Base-by-base conservation (phyloP, 768 basidiomycete species). In the Daedaleopsis sinensis region DNA sequence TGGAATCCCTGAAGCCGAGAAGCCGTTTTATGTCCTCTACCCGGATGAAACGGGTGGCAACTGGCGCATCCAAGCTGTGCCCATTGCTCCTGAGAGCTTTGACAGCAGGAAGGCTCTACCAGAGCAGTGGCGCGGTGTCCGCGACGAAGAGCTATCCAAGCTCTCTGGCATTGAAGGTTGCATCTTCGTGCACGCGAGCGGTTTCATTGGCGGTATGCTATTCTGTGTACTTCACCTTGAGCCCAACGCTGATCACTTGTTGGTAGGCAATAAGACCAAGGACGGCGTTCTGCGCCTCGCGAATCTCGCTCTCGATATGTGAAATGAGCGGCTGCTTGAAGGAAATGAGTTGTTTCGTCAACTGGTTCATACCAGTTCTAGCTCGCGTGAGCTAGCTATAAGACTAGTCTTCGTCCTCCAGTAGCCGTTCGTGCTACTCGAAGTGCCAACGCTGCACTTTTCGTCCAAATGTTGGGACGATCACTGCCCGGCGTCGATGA, bases 21-120 rank as follows among this genome's bases (percentile, higher is more conserved):
- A 86, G 64, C 88, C 93, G 3, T 79, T 90, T 38, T 98, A 98
- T 72, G 81, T 95, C 55, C 78, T 99, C 56, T 98, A 98, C 72
- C 91, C 94, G 1, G 96, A 98, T 67, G 92, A 93, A 72, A 79
- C 78, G 0, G 79, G 74, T 13, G 82, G 78, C 7, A 88, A 82
- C 70, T 99, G 96, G 96, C 87, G 97, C 44, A 77, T 99, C 48
- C 96, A 98, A 72, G 96, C 96, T 8, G 91, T 99, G 18, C 90
- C 96, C 7, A 74, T 88, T 50, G 79, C 87, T 0, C 79, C 91
- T 1, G 91, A 92, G 66, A 92, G 90, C 71, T 99, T 98, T 67
- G 84, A 89, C 70, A 95, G 90, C 73, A 84, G 96, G 35, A 97
- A 96, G 75, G 87, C 94, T 1, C 79, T 99, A 43, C 97, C 97